Percentiles rank a stretch among this genome's conserved stretches.
phyloP scores from a whole-genome alignment of 225 moss, liverwort and hornwort species.

The Straminergon stramineum region DNA sequence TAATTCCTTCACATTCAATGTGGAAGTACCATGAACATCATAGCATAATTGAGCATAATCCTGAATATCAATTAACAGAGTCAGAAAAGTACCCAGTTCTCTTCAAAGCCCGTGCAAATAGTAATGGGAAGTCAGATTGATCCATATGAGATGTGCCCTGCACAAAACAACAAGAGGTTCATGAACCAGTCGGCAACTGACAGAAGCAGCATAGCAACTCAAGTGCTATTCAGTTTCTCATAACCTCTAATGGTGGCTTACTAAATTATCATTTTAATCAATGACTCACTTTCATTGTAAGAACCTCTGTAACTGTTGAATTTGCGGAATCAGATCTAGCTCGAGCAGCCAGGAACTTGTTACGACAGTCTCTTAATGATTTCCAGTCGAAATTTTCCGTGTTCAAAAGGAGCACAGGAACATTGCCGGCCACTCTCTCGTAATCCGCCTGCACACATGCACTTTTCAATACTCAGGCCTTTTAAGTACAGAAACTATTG shows the following conservation, averaged over 20 bases:
- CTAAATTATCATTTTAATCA: background rate
- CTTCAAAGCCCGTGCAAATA: conserved; percentile 22
- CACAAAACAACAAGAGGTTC: background rate
- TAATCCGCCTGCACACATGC: conserved; percentile 35
- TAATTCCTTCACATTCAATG: background rate
- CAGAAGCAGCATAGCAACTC: background rate
- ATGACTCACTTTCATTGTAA: conserved; percentile 60
- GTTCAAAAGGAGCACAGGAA: conserved; percentile 68
- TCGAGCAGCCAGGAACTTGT: conserved; percentile 59
- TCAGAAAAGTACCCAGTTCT: conserved; percentile 19
- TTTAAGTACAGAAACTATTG: background rate
- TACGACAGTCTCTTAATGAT: conserved; percentile 45
- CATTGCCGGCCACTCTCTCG: conserved; percentile 33
- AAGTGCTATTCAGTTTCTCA: background rate
- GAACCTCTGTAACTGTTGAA: conserved; percentile 51
- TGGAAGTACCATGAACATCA: background rate
- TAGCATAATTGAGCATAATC: background rate
- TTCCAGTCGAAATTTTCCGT: conserved; percentile 80
- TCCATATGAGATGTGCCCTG: conserved; percentile 60
- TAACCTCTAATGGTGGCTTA: background rate
- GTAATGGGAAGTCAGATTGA: conserved; percentile 50
- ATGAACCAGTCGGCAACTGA: background rate
- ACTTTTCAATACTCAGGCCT: background rate
- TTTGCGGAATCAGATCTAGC: conserved; percentile 17
- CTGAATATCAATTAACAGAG: background rate